Evolutionary conservation across 2,329 filamentous ascomycete species (phyloP).

Genomic region (Curvularia lunata): DNA sequence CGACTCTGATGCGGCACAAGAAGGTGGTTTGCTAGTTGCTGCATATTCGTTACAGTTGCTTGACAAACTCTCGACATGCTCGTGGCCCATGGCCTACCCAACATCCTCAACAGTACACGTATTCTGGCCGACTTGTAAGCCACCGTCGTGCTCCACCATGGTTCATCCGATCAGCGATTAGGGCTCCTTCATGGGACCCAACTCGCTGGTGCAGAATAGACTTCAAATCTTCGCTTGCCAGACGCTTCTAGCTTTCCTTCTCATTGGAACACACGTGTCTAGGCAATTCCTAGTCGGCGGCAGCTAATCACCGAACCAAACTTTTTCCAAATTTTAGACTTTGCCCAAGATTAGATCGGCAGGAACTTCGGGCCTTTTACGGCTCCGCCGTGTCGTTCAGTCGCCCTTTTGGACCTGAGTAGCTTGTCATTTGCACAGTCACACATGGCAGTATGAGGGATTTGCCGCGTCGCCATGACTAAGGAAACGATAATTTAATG

Average conservation of each 20-base stretch:
- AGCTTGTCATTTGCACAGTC: constrained; percentile 1
- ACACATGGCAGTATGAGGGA: background rate
- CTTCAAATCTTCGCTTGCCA: constrained; percentile 11
- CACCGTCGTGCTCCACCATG: constrained; percentile 17
- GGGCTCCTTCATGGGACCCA: constrained; percentile 4
- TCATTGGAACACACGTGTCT: constrained; percentile 14
- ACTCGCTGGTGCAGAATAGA: constrained; percentile 12
- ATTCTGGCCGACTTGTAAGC: constrained; percentile 12
- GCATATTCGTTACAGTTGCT: background rate
- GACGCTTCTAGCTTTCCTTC: constrained; percentile 3
- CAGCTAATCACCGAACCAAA: constrained; percentile 16
- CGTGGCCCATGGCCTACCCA: too few relatives aligned
- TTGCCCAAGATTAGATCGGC: constrained; percentile 12
- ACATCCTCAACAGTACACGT: constrained; percentile 4
- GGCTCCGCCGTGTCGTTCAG: constrained; percentile 8
- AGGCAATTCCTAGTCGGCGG: constrained; percentile 13
- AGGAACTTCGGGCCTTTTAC: constrained; percentile 16
- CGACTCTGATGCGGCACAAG: background rate
- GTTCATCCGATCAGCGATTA: constrained; percentile 9
- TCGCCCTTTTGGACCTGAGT: constrained; percentile 10
- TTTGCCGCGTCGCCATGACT: background rate
- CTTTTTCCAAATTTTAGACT: constrained; percentile 5
- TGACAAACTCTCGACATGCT: background rate
- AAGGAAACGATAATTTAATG: background rate
- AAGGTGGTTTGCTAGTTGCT: too few relatives aligned